Evolutionary conservation across 2,329 filamentous ascomycete species (phyloP).

Genomic region (Orbilia brochopaga): DNA sequence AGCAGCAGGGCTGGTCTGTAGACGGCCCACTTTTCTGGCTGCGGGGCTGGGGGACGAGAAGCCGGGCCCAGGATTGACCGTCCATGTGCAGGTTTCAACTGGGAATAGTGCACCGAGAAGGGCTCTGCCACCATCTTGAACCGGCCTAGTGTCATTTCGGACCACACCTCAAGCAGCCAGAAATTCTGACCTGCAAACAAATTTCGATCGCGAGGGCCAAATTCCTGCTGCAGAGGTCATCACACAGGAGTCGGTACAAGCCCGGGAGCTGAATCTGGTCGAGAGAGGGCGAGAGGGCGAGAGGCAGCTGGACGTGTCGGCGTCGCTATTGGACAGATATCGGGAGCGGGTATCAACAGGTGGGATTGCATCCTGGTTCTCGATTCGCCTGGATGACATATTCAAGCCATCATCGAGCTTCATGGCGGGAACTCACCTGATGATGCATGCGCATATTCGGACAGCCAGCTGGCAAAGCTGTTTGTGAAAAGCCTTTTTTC

Average conservation of each 20-base stretch:
- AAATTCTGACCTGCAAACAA: slow-evolving; percentile 45
- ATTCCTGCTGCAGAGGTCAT: slow-evolving; percentile 38
- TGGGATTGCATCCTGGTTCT: too few relatives aligned
- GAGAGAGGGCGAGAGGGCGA: background rate
- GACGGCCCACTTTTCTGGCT: slow-evolving; percentile 51
- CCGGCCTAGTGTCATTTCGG: slow-evolving; percentile 38
- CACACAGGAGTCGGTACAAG: slow-evolving; percentile 27
- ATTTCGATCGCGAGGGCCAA: slow-evolving; percentile 49
- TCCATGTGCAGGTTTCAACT: slow-evolving; percentile 52
- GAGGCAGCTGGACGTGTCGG: too few relatives aligned
- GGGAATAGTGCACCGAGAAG: slow-evolving; percentile 47
- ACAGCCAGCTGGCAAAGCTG: slow-evolving; percentile 44
- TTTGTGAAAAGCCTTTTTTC: slow-evolving; percentile 36
- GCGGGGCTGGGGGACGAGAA: slow-evolving; percentile 51
- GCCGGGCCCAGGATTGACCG: slow-evolving; percentile 51
- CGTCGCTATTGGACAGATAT: too few relatives aligned
- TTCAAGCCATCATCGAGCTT: background rate
- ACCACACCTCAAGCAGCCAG: slow-evolving; percentile 32
- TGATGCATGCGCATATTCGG: slow-evolving; percentile 29
- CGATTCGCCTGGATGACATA: background rate
- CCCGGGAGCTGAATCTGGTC: slow-evolving; percentile 7
- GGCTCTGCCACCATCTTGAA: slow-evolving; percentile 49
- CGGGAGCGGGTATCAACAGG: too few relatives aligned
- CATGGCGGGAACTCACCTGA: background rate
- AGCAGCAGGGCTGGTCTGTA: slow-evolving; percentile 50